phyloP scores from a whole-genome alignment of 305 asterid species.

The Fraxinus baroniana region DNA sequence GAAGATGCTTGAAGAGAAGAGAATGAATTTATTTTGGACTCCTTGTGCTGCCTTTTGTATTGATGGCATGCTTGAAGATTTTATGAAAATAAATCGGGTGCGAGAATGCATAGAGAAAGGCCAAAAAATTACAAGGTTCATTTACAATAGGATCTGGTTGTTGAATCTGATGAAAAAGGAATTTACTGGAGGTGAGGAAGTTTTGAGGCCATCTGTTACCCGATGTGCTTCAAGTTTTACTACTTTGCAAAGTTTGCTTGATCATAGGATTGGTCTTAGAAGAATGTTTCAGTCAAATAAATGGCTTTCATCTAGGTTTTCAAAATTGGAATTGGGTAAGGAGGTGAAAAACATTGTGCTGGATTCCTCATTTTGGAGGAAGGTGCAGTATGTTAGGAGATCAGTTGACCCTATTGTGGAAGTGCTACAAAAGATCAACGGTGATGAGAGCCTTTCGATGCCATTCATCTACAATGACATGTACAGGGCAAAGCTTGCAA shows the following conservation, averaged over 20 bases:
- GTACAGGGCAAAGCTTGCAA: constrained; percentile 74
- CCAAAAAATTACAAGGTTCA: constrained; percentile 75
- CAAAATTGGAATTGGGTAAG: constrained; percentile 79
- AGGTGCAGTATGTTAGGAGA: constrained; percentile 64
- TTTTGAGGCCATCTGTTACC: constrained; percentile 67
- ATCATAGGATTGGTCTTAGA: constrained; percentile 71
- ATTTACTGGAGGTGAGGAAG: constrained; percentile 79
- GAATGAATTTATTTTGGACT: constrained; percentile 79
- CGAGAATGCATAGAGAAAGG: constrained; percentile 77
- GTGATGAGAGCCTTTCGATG: constrained; percentile 73
- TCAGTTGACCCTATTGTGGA: constrained; percentile 81
- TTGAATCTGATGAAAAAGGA: constrained; percentile 79
- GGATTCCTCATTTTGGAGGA: constrained; percentile 90
- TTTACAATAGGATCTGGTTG: constrained; percentile 73
- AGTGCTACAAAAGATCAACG: constrained; percentile 67
- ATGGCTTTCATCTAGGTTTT: constrained; percentile 75
- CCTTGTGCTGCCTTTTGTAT: constrained; percentile 88
- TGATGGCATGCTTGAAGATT: constrained; percentile 71
- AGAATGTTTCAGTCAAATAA: constrained; percentile 79
- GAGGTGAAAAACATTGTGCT: constrained; percentile 73
- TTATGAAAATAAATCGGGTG: constrained; percentile 67
- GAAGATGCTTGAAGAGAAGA: constrained; percentile 89
- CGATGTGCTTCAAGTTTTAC: constrained; percentile 66
- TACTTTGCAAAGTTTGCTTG: constrained; percentile 72
- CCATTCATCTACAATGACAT: constrained; percentile 73